Percentiles rank a stretch among this genome's conserved stretches.
Evolutionary conservation across 345 rosid species (phyloP).

Genomic region (Balakata baccata): DNA sequence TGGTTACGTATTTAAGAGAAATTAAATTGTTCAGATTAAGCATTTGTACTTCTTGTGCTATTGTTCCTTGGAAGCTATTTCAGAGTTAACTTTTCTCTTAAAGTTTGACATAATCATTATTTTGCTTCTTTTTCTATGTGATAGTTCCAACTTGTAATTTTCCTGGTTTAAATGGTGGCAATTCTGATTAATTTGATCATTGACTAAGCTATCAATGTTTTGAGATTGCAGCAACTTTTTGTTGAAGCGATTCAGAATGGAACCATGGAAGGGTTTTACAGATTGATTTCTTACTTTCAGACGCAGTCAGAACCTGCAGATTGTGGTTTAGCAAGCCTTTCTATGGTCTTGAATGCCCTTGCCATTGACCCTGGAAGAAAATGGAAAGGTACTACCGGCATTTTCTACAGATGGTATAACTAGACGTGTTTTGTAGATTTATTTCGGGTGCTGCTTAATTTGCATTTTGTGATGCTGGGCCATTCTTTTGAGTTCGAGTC

Average conservation of each 20-base stretch:
- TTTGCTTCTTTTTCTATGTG: background rate
- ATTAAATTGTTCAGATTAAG: too few relatives aligned
- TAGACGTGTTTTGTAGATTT: background rate
- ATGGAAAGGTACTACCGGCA: slow-evolving; percentile 61
- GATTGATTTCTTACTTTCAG: slow-evolving; percentile 74
- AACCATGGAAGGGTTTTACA: slow-evolving; percentile 88
- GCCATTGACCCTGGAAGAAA: slow-evolving; percentile 76
- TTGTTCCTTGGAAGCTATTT: background rate
- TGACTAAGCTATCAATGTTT: background rate
- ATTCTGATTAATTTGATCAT: background rate
- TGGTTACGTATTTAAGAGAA: background rate
- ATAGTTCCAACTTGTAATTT: background rate
- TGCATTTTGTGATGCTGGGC: background rate
- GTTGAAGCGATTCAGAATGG: slow-evolving; percentile 77
- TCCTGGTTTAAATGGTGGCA: background rate
- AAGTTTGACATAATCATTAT: background rate
- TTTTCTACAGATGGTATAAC: background rate
- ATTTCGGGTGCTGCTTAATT: background rate
- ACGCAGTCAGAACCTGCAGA: slow-evolving; percentile 92
- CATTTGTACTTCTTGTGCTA: background rate
- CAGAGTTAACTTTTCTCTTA: background rate
- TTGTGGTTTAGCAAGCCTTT: slow-evolving; percentile 85
- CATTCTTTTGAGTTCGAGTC: background rate
- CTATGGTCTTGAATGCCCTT: slow-evolving; percentile 88
- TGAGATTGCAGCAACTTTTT: slow-evolving; percentile 60